Conservation (phyloP, 257 asterid genomes). For the Henckelia pumila region DNA sequence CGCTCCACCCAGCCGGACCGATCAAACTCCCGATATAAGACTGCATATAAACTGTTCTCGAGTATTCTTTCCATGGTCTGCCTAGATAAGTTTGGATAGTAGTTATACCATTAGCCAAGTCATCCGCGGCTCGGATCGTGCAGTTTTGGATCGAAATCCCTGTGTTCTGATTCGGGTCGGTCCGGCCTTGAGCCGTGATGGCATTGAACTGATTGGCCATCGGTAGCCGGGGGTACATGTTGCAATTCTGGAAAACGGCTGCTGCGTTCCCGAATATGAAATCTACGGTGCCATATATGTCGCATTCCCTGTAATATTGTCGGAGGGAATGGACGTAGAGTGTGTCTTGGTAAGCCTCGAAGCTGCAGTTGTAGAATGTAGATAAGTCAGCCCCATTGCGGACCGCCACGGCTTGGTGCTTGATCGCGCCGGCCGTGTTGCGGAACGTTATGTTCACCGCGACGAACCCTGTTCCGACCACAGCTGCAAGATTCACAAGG, state of each 20-base stretch:
- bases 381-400: constrained; percentile 71
- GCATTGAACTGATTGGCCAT: constrained; percentile 39
- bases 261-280: constrained; percentile 86
- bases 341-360: constrained; percentile 79
- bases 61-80: constrained; percentile 77
- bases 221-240: constrained; percentile 54
- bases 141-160: constrained; percentile 71
- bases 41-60: constrained; percentile 50
- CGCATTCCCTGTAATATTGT: constrained; percentile 66
- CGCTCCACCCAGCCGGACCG: no score
- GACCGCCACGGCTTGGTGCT: constrained; percentile 81
- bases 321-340: constrained; percentile 70
- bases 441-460: constrained; percentile 57
- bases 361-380: constrained; percentile 72
- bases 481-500: constrained; percentile 39
- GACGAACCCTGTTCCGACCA: constrained; percentile 51
- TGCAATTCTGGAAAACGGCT: constrained; percentile 57
- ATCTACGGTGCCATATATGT: constrained; percentile 76
- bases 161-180: constrained; percentile 75
- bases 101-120: constrained; percentile 34
- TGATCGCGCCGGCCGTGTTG: constrained; percentile 77
- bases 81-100: constrained; percentile 52
- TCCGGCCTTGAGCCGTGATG: constrained; percentile 74
- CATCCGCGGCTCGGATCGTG: constrained; percentile 45
- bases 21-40: constrained; percentile 41